Evolutionary conservation across 345 rosid genomes (phyloP).

Genomic region (Bruguiera parviflora): DNA sequence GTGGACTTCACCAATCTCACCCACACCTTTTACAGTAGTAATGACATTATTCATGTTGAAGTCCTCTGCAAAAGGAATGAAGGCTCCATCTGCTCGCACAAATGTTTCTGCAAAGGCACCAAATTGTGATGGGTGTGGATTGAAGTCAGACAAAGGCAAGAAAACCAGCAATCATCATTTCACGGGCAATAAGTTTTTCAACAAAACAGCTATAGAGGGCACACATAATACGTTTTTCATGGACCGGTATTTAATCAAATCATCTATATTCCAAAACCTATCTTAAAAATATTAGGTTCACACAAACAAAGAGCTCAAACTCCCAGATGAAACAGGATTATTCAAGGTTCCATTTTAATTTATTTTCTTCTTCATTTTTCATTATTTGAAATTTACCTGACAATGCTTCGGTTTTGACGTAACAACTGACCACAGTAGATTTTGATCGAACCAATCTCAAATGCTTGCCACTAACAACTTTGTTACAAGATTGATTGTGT

Average conservation of each 20-base stretch:
- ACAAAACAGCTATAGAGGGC: background rate
- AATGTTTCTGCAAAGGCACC: constrained; percentile 73
- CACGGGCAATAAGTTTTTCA: no score
- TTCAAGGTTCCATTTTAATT: background rate
- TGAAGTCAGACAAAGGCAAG: constrained; percentile 17
- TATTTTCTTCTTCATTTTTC: background rate
- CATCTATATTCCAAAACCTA: constrained; percentile 4
- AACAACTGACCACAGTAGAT: background rate
- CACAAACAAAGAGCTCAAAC: background rate
- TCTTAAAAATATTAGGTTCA: background rate
- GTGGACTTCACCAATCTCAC: constrained; percentile 79
- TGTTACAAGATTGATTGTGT: no score
- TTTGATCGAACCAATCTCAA: background rate
- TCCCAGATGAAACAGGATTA: background rate
- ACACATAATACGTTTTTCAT: background rate
- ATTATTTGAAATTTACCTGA: background rate
- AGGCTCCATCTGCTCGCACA: constrained; percentile 98
- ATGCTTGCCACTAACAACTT: background rate
- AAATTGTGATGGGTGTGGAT: constrained; percentile 18
- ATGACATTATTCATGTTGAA: constrained; percentile 70
- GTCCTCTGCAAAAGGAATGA: constrained; percentile 89
- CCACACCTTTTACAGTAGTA: constrained; percentile 79
- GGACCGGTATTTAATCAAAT: constrained; percentile 2
- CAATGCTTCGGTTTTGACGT: background rate
- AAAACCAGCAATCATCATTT: no score